Percentiles rank a stretch among this genome's conserved stretches.
These are phyloP conservation scores for Linnemannia hyalina DNA, from an alignment of 192 early-diverging fungal species.

Conservation along the genomic window DNA sequence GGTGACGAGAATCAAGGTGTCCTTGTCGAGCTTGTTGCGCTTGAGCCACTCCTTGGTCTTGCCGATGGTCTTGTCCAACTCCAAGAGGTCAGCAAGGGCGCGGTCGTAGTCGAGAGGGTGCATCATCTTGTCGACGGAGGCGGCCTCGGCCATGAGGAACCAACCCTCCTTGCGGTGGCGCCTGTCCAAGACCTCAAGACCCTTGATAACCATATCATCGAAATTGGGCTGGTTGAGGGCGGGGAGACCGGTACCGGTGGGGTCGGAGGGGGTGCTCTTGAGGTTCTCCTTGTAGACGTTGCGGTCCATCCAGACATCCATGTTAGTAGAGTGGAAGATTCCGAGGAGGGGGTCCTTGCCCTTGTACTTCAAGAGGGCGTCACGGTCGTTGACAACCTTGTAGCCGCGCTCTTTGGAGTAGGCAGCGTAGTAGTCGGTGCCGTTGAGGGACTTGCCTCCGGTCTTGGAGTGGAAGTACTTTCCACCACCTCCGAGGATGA, in stretches of 20 bases:
- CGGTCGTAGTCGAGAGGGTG: conserved; percentile 74
- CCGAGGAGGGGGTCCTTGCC: conserved; percentile 70
- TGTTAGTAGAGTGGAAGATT: conserved; percentile 68
- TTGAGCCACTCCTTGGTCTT: conserved; percentile 66
- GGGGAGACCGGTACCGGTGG: conserved; percentile 54
- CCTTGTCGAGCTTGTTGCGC: conserved; percentile 61
- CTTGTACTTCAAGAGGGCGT: conserved; percentile 60
- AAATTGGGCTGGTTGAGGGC: conserved; percentile 71
- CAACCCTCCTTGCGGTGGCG: conserved; percentile 70
- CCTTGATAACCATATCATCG: conserved; percentile 70
- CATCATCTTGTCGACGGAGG: conserved; percentile 74
- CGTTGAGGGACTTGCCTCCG: conserved; percentile 57
- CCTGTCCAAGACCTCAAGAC: conserved; percentile 70
- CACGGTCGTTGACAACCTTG: conserved; percentile 65
- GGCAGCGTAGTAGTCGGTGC: conserved; percentile 63
- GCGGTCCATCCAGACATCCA: conserved; percentile 78
- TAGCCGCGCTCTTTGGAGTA: conserved; percentile 66
- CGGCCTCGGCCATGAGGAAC: conserved; percentile 77
- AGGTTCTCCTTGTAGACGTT: conserved; percentile 68
- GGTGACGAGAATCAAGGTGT: conserved; percentile 73
- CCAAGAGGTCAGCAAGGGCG: conserved; percentile 73
- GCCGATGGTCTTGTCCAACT: conserved; percentile 72
- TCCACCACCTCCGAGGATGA: conserved; percentile 75
- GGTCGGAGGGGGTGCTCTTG: conserved; percentile 54
- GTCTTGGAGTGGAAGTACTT: conserved; percentile 64